Evolutionary conservation across 2,329 filamentous ascomycete species (phyloP).

Genomic region (Fusarium goolgardi): DNA sequence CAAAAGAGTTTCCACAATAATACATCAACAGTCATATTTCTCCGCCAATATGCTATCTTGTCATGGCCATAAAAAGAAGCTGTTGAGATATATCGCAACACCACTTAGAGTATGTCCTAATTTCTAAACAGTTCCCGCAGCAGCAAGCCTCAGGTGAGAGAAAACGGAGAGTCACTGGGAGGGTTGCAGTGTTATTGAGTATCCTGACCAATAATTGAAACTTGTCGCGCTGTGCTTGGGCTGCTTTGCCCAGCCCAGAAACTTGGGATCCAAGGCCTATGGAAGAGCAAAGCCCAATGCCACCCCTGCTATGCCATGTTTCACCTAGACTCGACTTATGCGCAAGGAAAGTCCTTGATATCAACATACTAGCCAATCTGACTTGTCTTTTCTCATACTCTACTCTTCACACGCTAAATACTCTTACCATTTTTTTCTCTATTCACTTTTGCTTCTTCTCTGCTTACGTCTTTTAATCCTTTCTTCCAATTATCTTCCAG

Average conservation of each 20-base stretch:
- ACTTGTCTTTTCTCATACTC: slow-evolving; percentile 21
- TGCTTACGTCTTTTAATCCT: slow-evolving; percentile 28
- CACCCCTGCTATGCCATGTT: slow-evolving; percentile 32
- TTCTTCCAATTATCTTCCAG: slow-evolving; percentile 29
- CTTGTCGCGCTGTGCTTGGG: slow-evolving; percentile 24
- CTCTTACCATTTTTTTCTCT: slow-evolving; percentile 5
- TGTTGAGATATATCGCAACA: slow-evolving; percentile 15
- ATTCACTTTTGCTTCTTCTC: slow-evolving; percentile 28
- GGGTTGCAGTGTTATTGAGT: slow-evolving; percentile 33
- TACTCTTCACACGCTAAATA: background rate
- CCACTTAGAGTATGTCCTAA: slow-evolving; percentile 5
- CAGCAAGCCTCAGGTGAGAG: slow-evolving; percentile 13
- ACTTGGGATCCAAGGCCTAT: background rate
- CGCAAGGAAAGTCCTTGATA: slow-evolving; percentile 41
- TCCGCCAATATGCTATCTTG: slow-evolving; percentile 10
- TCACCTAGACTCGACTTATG: slow-evolving; percentile 37
- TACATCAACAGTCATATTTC: slow-evolving; percentile 2
- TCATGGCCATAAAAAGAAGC: slow-evolving; percentile 6
- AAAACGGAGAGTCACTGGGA: slow-evolving; percentile 19
- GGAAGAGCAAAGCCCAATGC: background rate
- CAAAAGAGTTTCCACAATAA: slow-evolving; percentile 6
- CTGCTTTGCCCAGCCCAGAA: slow-evolving; percentile 9
- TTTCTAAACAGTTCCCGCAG: slow-evolving; percentile 6
- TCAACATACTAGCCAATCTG: slow-evolving; percentile 17
- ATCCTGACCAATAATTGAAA: slow-evolving; percentile 30